Conservation (phyloP, 148 eudicot genomes). For the Spergularia bocconei region DNA sequence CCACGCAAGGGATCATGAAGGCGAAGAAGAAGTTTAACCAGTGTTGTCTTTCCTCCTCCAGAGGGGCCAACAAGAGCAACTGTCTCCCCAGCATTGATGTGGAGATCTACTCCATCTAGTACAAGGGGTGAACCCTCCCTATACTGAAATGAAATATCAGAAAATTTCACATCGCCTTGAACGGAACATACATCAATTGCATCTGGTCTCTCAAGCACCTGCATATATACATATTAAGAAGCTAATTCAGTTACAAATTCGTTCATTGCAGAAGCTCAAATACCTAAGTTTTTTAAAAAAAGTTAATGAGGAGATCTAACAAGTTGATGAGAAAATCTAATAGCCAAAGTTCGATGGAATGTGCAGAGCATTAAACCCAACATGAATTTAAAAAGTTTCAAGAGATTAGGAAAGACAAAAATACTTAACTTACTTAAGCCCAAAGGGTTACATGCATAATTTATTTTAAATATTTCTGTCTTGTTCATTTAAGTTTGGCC, state of each 20-base stretch:
- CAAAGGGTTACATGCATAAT: neutral
- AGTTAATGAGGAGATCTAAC: neutral
- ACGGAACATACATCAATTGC: slow-evolving; percentile 59
- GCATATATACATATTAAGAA: slow-evolving; percentile 16
- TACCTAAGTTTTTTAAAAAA: neutral
- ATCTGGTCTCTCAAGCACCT: slow-evolving; percentile 70
- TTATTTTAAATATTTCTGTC: too few species aligned
- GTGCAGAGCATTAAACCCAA: neutral
- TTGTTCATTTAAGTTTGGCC: too few species aligned
- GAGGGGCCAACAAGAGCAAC: slow-evolving; percentile 97
- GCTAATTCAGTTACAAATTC: slow-evolving; percentile 10
- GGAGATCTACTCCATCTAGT: slow-evolving; percentile 65
- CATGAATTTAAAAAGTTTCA: neutral
- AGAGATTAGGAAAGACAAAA: neutral
- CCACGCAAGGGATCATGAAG: slow-evolving; percentile 89
- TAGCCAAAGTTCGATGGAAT: neutral
- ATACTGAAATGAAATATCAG: slow-evolving; percentile 64
- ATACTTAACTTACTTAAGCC: neutral
- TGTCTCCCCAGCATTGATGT: slow-evolving; percentile 82
- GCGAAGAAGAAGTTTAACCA: slow-evolving; percentile 89
- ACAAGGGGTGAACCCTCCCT: slow-evolving; percentile 57
- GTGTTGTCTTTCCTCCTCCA: slow-evolving; percentile 96
- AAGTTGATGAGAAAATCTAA: neutral
- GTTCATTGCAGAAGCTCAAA: neutral
- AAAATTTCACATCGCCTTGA: slow-evolving; percentile 67